Percentiles rank a stretch among this genome's conserved stretches.
phyloP scores from a whole-genome alignment of 2,329 filamentous ascomycete genomes.

The Fusarium solani-melongenae region DNA sequence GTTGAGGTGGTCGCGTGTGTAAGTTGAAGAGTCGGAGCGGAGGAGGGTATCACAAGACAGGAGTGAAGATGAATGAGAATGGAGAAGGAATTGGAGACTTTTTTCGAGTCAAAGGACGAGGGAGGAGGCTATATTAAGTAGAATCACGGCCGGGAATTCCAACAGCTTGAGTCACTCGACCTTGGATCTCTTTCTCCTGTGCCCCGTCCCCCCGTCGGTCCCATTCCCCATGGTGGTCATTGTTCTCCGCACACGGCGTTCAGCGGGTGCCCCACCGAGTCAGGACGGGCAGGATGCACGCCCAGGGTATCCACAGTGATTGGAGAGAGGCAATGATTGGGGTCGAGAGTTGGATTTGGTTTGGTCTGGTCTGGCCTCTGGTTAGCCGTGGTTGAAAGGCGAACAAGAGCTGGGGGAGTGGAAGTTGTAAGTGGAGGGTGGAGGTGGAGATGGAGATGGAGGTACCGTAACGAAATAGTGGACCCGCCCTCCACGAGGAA shows the following conservation, averaged over 20 bases:
- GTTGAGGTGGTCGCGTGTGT: slow-evolving; percentile 5
- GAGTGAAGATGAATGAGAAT: slow-evolving; percentile 11
- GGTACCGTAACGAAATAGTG: slow-evolving; percentile 13
- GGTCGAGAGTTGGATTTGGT: not conserved
- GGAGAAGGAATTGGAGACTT: not conserved
- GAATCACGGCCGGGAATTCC: slow-evolving; percentile 32
- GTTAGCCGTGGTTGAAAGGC: not conserved
- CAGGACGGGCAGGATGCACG: not conserved
- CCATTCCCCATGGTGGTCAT: slow-evolving; percentile 27
- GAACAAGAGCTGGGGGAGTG: slow-evolving; percentile 36
- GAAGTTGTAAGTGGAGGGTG: slow-evolving; percentile 18
- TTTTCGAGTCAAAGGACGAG: slow-evolving; percentile 6
- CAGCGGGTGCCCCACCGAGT: not conserved
- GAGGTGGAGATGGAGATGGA: not conserved
- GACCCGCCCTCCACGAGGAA: slow-evolving; percentile 23
- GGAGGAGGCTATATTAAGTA: slow-evolving; percentile 41
- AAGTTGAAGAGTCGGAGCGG: slow-evolving; percentile 9
- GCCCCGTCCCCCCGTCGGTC: slow-evolving; percentile 28
- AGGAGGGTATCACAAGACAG: slow-evolving; percentile 8
- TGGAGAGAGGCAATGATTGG: slow-evolving; percentile 2
- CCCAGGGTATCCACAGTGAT: slow-evolving; percentile 18
- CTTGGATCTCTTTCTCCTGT: slow-evolving; percentile 5
- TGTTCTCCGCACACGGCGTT: slow-evolving; percentile 28
- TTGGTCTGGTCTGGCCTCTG: not conserved
- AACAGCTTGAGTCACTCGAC: slow-evolving; percentile 29